Percentiles rank a stretch among this genome's conserved stretches.
Evolutionary conservation across 441 rosid species (phyloP).

Genomic region (Euphorbia celastroides): DNA sequence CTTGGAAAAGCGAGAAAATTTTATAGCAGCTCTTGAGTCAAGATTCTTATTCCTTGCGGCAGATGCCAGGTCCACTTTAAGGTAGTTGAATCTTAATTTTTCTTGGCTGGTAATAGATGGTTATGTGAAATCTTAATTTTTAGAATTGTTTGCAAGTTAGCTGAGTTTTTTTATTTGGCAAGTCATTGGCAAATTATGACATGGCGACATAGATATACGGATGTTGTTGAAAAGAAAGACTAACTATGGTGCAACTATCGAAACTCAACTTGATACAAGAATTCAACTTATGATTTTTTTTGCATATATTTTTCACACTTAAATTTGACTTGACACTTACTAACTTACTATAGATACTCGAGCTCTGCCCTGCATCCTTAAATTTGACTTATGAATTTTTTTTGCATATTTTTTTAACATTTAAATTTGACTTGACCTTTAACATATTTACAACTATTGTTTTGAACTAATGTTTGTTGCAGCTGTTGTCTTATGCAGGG

Average conservation of each 20-base stretch:
- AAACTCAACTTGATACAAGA: neutral
- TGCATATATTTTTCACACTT: neutral
- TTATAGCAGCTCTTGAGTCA: slow-evolving; percentile 67
- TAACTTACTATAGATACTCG: neutral
- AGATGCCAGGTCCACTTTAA: slow-evolving; percentile 76
- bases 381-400: too few relatives aligned
- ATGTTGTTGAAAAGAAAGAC: neutral
- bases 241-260: neutral
- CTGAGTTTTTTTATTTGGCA: neutral
- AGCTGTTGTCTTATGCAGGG: slow-evolving; percentile 36
- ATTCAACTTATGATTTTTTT: neutral
- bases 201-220: neutral
- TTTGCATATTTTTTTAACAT: neutral
- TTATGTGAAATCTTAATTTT: neutral
- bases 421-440: neutral
- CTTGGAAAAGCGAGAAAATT: slow-evolving; percentile 57
- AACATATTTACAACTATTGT: neutral
- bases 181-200: neutral
- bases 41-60: slow-evolving; percentile 90
- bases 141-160: neutral
- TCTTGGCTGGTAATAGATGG: neutral
- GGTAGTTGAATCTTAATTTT: slow-evolving; percentile 32
- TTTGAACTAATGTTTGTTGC: neutral
- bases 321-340: neutral
- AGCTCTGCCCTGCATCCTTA: neutral